Percentiles rank a stretch among this genome's conserved stretches.
These are phyloP conservation scores for Phycomyces nitens DNA, from an alignment of 192 early-diverging fungal genomes.

Conservation along the genomic window DNA sequence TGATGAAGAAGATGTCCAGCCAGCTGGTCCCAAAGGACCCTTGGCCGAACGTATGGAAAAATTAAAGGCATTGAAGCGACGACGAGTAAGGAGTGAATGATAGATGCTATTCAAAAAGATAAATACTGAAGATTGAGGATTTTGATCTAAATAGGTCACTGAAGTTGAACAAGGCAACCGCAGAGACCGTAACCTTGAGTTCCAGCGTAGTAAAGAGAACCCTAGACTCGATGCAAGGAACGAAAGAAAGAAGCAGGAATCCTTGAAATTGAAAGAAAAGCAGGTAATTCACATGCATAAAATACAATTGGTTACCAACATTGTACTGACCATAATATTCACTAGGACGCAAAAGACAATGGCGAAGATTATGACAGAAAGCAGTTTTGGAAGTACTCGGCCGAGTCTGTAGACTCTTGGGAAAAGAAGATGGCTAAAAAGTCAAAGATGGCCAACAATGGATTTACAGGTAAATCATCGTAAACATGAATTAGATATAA, in stretches of 20 bases:
- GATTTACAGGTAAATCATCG: slow-evolving; percentile 68
- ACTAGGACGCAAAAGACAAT: slow-evolving; percentile 56
- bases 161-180: slow-evolving; percentile 62
- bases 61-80: slow-evolving; percentile 42
- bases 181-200: slow-evolving; percentile 71
- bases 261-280: slow-evolving; percentile 63
- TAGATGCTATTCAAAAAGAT: background rate
- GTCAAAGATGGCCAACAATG: slow-evolving; percentile 59
- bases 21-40: background rate
- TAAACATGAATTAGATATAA: background rate
- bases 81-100: slow-evolving; percentile 31
- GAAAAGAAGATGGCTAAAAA: slow-evolving; percentile 77
- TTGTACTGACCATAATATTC: slow-evolving; percentile 4
- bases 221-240: slow-evolving; percentile 55
- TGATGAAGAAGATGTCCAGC: too few species aligned
- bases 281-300: slow-evolving; percentile 42
- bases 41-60: slow-evolving; percentile 45
- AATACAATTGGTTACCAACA: too few species aligned
- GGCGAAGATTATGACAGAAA: slow-evolving; percentile 85
- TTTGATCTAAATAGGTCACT: slow-evolving; percentile 22
- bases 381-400: slow-evolving; percentile 79
- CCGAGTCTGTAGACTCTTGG: slow-evolving; percentile 83
- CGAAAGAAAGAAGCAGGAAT: slow-evolving; percentile 69
- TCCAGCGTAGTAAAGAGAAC: slow-evolving; percentile 69
- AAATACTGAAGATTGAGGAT: background rate